phyloP scores from a whole-genome alignment of 305 asterid genomes.

The Solanum hybrid region DNA sequence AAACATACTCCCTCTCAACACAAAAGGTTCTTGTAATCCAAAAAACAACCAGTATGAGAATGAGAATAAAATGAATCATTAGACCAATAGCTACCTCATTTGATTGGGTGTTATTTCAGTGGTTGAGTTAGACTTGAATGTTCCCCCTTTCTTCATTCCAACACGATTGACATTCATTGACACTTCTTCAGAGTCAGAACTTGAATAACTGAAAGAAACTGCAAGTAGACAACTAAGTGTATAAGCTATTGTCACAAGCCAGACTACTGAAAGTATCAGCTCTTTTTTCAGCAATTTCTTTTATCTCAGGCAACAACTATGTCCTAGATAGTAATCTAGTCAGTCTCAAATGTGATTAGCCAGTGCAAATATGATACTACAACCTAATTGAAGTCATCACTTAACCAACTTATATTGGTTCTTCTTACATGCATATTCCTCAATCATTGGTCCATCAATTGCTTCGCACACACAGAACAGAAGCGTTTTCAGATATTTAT shows the following conservation, averaged over 20 bases:
- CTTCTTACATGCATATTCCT: slow-evolving; percentile 83
- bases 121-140: slow-evolving; percentile 53
- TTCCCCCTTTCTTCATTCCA: slow-evolving; percentile 73
- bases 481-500: slow-evolving; percentile 80
- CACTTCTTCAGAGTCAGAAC: slow-evolving; percentile 73
- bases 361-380: not conserved
- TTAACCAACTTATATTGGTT: slow-evolving; percentile 5
- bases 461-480: slow-evolving; percentile 78
- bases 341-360: not conserved
- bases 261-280: not conserved
- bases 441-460: slow-evolving; percentile 77
- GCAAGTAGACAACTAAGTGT: slow-evolving; percentile 7
- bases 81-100: slow-evolving; percentile 52
- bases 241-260: not conserved
- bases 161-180: slow-evolving; percentile 71
- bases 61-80: not conserved
- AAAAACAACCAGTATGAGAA: slow-evolving; percentile 6
- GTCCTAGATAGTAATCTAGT: not conserved
- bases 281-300: not conserved
- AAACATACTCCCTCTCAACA: slow-evolving; percentile 11
- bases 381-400: not conserved
- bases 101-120: slow-evolving; percentile 74
- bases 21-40: not conserved
- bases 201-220: slow-evolving; percentile 87
- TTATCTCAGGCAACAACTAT: not conserved